Evolutionary conservation across 805 yeast species (phyloP), one percentile per base, ranked within the genome.

Genomic region (Debaryomyces castellii): DNA sequence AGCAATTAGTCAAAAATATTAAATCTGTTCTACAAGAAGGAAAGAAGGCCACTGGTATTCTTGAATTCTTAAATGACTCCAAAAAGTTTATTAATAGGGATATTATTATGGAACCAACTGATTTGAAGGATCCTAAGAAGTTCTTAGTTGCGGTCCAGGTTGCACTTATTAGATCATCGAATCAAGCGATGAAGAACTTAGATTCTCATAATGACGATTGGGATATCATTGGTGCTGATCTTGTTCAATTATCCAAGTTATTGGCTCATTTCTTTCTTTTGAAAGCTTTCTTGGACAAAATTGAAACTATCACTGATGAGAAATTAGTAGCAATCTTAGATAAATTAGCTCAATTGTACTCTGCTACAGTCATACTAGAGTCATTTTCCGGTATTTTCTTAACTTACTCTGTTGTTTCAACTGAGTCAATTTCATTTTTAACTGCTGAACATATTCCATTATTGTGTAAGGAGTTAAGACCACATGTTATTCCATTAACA

Each of bases 381-480:
- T 76, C 77, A 44, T 87, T 81, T 66, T 78, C 88, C 14, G 85
- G 90, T 47, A 72, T 77, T 35, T 90, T 90, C 68, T 71, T 88
- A 62, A 85, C 84, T 52, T 78, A 76, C 58, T 77, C 77, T 24
- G 75, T 83, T 41, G 68, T 85, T 28, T 66, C 79, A 9, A 68
- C 85, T 8, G 70, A 70, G 20, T 36, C 48, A 5, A 45, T 45
- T 11, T 37, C 48, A 10, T n/a, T 28, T n/a, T 39, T 49, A 30
- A 49, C 45, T 37, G 37, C 47, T 24, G 39, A 45, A 27, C 55
- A 50, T 51, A 59, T 65, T 48, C 67, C 68, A 33, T 53, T 54
- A 41, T 59, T 66, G 48, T 60, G 62, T 46, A 41, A 58, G 10
- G 53, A 52, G 32, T 35, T 66, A 45, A 64, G 96, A 63, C 78